Evolutionary conservation across 2,329 filamentous ascomycete species (phyloP), one percentile per base, ranked within the genome.

Genomic region (Daldinia eschscholtzii): DNA sequence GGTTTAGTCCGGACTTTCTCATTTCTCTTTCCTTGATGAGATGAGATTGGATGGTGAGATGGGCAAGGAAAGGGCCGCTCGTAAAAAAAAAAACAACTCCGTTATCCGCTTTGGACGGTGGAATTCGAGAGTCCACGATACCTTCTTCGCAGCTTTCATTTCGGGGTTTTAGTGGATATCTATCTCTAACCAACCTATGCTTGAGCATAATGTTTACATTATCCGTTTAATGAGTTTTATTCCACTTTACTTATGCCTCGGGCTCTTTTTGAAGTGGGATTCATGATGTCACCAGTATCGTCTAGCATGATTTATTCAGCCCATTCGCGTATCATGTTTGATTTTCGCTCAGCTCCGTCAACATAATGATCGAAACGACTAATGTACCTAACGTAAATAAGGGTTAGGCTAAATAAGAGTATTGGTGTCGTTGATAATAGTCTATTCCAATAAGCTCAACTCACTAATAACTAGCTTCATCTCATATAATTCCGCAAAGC

Each of bases 231-330:
- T 35, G 7, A 30, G 10, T 18, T 50, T 50, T 18, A 50, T 50
- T 30, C 26, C 46, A 50, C 26, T 50, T 42, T 15, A 50, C 28
- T 30, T n/a, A 30, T 50, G 13, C 26, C 13, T 50, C 46, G 20
- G 46, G 46, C 20, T 5, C 46, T 28, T 50, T 50, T n/a, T 30
- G 18, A 33, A 30, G 46, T 28, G 13, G 23, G 7, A 50, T 15
- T 50, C 26, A 10, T 50, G 26, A 50, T 30, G 46, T 50, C 46
- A 28, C 44, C 44, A 50, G 15, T 30, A 50, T 50, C 6, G 15
- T 30, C 13, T 30, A n/a, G 15, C 46, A 50, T 50, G 23, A 50
- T 50, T 50, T 50, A 50, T 50, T 30, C 26, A 28, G 28, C 44
- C 28, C 12, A 15, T 28, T 50, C 4, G 23, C 23, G 44, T 30